phyloP scores from a whole-genome alignment of 495 filamentous ascomycete species.

The Podospora appendiculata region DNA sequence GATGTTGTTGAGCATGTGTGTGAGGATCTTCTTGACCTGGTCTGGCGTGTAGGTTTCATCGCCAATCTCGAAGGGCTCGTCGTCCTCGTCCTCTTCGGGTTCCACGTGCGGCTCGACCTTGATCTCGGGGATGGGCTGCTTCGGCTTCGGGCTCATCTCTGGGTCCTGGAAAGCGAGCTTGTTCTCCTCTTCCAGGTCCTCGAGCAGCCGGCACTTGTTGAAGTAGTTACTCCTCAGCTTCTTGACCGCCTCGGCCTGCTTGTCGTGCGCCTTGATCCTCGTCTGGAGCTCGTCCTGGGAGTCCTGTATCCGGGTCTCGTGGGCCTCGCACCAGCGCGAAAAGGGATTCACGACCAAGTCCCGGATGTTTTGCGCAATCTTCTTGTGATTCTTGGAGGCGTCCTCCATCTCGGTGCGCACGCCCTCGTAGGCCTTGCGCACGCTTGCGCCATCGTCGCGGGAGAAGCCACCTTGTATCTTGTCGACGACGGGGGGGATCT shows the following conservation, averaged over 20 bases:
- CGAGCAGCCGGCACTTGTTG: slow-evolving; percentile 94
- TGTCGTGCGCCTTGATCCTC: slow-evolving; percentile 86
- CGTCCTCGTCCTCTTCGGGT: slow-evolving; percentile 49
- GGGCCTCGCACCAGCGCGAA: slow-evolving; percentile 88
- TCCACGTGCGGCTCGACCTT: slow-evolving; percentile 43
- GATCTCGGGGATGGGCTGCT: slow-evolving; percentile 47
- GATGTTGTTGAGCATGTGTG: slow-evolving; percentile 80
- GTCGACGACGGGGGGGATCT: slow-evolving; percentile 78
- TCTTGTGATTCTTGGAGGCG: slow-evolving; percentile 81
- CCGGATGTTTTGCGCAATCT: slow-evolving; percentile 91
- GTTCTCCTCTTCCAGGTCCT: slow-evolving; percentile 97
- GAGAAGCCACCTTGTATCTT: slow-evolving; percentile 76
- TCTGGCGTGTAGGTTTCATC: slow-evolving; percentile 78
- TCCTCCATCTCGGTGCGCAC: slow-evolving; percentile 92
- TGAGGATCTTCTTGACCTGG: slow-evolving; percentile 80
- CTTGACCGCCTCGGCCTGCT: slow-evolving; percentile 80
- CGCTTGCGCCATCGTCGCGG: slow-evolving; percentile 92
- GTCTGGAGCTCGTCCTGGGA: slow-evolving; percentile 89
- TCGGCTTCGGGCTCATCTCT: slow-evolving; percentile 40
- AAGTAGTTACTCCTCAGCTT: slow-evolving; percentile 95
- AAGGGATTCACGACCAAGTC: slow-evolving; percentile 93
- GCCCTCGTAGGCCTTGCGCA: slow-evolving; percentile 96
- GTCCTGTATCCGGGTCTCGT: slow-evolving; percentile 80
- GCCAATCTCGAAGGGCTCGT: slow-evolving; percentile 84
- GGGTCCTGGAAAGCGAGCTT: slow-evolving; percentile 94